These are phyloP conservation scores for Rhinocladiella mackenziei DNA, from an alignment of 2,329 filamentous ascomycete species.

Conservation along the genomic window DNA sequence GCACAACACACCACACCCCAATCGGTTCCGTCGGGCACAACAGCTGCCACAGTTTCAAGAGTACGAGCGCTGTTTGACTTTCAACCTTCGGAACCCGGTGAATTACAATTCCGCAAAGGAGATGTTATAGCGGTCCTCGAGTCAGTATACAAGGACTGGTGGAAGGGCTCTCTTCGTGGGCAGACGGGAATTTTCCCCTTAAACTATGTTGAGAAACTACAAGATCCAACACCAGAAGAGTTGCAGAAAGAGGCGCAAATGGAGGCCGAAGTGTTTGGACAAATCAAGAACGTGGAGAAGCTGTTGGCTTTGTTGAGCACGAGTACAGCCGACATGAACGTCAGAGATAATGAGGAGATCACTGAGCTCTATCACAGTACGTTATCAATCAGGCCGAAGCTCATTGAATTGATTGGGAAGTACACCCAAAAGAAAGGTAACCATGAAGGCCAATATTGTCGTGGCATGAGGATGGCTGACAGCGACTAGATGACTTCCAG, in stretches of 20 bases:
- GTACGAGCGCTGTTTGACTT: conserved; percentile 95
- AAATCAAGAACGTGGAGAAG: conserved; percentile 75
- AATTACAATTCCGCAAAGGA: conserved; percentile 92
- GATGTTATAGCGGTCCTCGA: conserved; percentile 96
- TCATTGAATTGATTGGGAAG: conserved; percentile 97
- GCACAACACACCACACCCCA: conserved; percentile 48
- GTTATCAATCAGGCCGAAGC: conserved; percentile 86
- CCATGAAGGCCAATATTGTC: conserved; percentile 12
- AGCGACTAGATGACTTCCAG: conserved; percentile 79
- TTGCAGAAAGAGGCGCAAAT: conserved; percentile 93
- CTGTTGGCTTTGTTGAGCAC: conserved; percentile 86
- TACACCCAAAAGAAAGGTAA: conserved; percentile 98
- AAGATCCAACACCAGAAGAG: conserved; percentile 91
- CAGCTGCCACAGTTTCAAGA: conserved; percentile 90
- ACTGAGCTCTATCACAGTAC: conserved; percentile 88
- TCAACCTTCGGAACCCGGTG: conserved; percentile 84
- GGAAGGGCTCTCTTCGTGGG: conserved; percentile 90
- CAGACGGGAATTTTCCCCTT: conserved; percentile 97
- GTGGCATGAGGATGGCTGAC: conserved; percentile 29
- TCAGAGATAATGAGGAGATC: conserved; percentile 96
- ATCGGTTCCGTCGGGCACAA: conserved; percentile 73
- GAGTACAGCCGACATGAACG: conserved; percentile 70
- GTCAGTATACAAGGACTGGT: conserved; percentile 99
- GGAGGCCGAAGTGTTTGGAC: conserved; percentile 75
- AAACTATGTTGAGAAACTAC: conserved; percentile 97